A percentile compares a stretch with the other conserved stretches of the same genome.
These are phyloP conservation scores for Suillus luteus DNA, from an alignment of 768 basidiomycete genomes.

Conservation along the genomic window DNA sequence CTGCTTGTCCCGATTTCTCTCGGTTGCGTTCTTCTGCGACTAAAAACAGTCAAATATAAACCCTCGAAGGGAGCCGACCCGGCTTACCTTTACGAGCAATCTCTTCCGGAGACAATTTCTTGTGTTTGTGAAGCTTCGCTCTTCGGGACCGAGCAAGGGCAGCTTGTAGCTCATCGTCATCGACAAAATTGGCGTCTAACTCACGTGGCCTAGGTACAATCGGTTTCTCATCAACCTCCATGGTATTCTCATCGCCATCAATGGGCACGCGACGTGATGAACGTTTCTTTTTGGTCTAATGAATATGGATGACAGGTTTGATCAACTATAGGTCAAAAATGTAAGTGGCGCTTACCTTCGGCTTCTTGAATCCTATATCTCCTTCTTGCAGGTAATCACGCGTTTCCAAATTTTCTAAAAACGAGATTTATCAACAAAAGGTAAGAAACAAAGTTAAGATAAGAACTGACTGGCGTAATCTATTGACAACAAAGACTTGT, in stretches of 20 bases:
- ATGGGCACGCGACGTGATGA: slow-evolving; percentile 58
- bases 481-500: slow-evolving; percentile 79
- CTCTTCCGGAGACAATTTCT: slow-evolving; percentile 81
- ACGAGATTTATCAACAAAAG: background rate
- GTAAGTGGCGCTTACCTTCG: slow-evolving; percentile 55
- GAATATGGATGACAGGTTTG: background rate
- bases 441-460: slow-evolving; percentile 3
- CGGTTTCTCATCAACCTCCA: slow-evolving; percentile 84
- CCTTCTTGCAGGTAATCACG: slow-evolving; percentile 92
- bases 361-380: slow-evolving; percentile 93
- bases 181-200: slow-evolving; percentile 88
- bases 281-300: slow-evolving; percentile 91
- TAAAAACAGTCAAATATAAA: slow-evolving; percentile 29
- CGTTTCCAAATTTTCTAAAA: slow-evolving; percentile 77
- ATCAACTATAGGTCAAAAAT: slow-evolving; percentile 5
- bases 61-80: background rate
- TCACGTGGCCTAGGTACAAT: slow-evolving; percentile 67
- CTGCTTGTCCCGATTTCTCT: slow-evolving; percentile 46
- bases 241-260: slow-evolving; percentile 46
- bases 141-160: slow-evolving; percentile 85
- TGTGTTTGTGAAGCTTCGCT: slow-evolving; percentile 74
- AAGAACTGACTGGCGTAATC: slow-evolving; percentile 82
- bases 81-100: slow-evolving; percentile 72
- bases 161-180: slow-evolving; percentile 97
- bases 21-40: slow-evolving; percentile 65